A percentile compares a stretch with the other conserved stretches of the same genome.
Evolutionary conservation across 2,329 filamentous ascomycete genomes (phyloP).

Genomic region (Talaromyces rugulosus): DNA sequence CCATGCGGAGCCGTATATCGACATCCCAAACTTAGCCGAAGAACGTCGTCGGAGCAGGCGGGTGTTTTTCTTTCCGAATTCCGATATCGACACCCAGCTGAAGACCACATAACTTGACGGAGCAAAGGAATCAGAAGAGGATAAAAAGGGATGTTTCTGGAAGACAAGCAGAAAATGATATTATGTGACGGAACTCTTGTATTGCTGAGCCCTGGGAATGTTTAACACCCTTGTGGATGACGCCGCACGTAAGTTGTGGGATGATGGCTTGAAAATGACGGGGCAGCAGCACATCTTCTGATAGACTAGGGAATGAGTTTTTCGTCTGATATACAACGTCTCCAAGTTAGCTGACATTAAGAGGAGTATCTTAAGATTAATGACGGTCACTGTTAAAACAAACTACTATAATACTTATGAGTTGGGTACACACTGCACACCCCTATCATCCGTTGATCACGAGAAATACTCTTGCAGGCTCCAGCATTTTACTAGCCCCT

Average conservation of each 20-base stretch:
- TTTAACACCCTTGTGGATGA: background rate
- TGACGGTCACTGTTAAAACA: background rate
- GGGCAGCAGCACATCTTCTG: background rate
- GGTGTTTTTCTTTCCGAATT: background rate
- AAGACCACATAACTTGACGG: constrained; percentile 5
- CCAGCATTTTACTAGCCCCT: background rate
- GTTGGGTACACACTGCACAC: background rate
- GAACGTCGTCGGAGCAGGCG: constrained; percentile 4
- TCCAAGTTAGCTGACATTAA: background rate
- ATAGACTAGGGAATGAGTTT: background rate
- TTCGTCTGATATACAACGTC: background rate
- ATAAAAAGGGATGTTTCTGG: background rate
- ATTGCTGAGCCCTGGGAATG: background rate
- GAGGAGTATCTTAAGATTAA: constrained; percentile 31
- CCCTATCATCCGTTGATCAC: background rate
- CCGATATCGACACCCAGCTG: background rate
- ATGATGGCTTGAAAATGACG: background rate
- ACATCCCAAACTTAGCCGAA: background rate
- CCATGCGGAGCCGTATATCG: background rate
- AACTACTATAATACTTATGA: background rate
- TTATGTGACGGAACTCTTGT: background rate
- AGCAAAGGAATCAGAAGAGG: background rate
- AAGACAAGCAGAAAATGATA: background rate
- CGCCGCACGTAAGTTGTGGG: background rate
- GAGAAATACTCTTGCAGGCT: background rate